Evolutionary conservation across 768 basidiomycete genomes (phyloP).

Genomic region (Suillus hirtellus): DNA sequence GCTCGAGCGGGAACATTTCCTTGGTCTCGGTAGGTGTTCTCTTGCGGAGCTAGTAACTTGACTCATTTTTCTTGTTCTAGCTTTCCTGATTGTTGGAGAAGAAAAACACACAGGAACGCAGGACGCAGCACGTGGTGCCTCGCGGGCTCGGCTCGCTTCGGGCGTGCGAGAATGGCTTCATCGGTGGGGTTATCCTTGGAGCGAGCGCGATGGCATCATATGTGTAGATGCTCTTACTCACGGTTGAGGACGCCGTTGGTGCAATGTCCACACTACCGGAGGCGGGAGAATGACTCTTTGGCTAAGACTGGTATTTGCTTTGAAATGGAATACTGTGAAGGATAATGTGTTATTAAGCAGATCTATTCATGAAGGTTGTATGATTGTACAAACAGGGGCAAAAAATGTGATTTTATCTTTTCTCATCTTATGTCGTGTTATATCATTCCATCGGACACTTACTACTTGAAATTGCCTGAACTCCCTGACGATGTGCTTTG

Average conservation of each 20-base stretch:
- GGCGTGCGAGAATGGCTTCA: conserved; percentile 91
- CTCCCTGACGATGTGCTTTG: neutral
- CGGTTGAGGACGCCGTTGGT: conserved; percentile 28
- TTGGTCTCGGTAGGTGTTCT: conserved; percentile 68
- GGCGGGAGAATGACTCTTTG: conserved; percentile 6
- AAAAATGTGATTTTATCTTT: conserved; percentile 2
- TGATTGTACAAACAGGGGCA: conserved; percentile 14
- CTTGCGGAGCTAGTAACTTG: conserved; percentile 5
- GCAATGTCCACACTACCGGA: conserved; percentile 1
- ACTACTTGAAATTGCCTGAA: neutral
- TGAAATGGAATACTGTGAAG: conserved; percentile 7
- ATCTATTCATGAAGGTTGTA: conserved; percentile 13
- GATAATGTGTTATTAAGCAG: conserved; percentile 10
- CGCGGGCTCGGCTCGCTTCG: conserved; percentile 78
- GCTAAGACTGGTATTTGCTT: conserved; percentile 11
- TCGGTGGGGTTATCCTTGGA: conserved; percentile 96
- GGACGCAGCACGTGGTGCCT: conserved; percentile 77
- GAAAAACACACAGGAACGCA: conserved; percentile 96
- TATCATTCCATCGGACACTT: neutral
- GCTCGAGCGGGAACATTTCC: conserved; percentile 87
- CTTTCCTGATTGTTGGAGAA: conserved; percentile 90
- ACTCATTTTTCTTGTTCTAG: conserved; percentile 39
- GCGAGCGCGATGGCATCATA: conserved; percentile 85
- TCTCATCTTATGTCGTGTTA: neutral
- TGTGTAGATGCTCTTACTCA: conserved; percentile 88